Conservation (phyloP, 805 yeast genomes). For the Candida xyloterini region DNA sequence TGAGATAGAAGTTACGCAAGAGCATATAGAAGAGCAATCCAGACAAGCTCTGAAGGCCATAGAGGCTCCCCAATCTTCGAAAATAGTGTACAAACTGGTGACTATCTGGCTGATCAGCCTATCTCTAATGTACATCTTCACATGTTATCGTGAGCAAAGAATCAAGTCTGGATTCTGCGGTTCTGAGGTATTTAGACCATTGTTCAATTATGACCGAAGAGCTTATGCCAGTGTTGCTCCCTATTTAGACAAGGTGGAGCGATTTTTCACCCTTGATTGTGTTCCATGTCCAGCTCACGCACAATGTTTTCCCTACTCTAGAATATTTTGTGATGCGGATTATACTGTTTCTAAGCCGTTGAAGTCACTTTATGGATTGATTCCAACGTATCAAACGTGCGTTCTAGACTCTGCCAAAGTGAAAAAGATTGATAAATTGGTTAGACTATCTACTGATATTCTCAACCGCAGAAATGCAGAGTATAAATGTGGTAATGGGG, state of each 20-base stretch:
- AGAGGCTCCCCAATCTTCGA: constrained; percentile 4
- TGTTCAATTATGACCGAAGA: constrained; percentile 21
- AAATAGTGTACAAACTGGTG: constrained; percentile 10
- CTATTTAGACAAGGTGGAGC: constrained; percentile 39
- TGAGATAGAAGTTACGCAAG: constrained; percentile 9
- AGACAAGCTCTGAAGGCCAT: constrained; percentile 7
- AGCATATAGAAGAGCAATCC: constrained; percentile 9
- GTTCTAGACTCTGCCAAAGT: constrained; percentile 74
- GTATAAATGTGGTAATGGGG: constrained; percentile 35
- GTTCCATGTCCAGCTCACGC: constrained; percentile 81
- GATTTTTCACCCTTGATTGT: constrained; percentile 60
- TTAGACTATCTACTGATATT: constrained; percentile 60
- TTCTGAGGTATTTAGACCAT: constrained; percentile 44
- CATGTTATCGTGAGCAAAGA: constrained; percentile 51
- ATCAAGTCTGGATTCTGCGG: constrained; percentile 76
- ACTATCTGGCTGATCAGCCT: constrained; percentile 16
- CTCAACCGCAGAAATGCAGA: constrained; percentile 72
- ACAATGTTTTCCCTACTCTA: constrained; percentile 61
- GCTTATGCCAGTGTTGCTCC: constrained; percentile 16
- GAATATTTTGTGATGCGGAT: constrained; percentile 71
- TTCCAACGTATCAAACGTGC: constrained; percentile 67
- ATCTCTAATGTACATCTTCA: constrained; percentile 11
- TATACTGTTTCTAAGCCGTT: constrained; percentile 52
- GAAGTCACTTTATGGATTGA: constrained; percentile 51
- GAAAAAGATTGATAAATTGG: constrained; percentile 62